These are phyloP conservation scores for Phytophthora cactorum DNA, from an alignment of 352 stramenopile species.

Conservation along the genomic window DNA sequence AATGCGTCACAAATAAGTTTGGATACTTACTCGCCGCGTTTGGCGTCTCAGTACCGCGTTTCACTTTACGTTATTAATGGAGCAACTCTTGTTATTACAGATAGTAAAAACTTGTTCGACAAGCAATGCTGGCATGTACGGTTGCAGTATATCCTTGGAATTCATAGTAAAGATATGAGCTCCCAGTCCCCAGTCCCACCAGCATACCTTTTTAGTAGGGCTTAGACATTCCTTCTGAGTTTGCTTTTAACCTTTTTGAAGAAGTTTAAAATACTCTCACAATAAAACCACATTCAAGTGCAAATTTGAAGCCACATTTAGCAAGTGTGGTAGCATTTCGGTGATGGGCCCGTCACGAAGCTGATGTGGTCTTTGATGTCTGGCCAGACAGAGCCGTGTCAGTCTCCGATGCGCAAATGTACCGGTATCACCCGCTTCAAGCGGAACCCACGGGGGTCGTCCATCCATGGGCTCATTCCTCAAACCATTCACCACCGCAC, in stretches of 20 bases:
- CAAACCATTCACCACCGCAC: conserved; percentile 13
- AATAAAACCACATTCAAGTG: not conserved
- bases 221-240: too few relatives aligned
- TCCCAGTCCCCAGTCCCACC: too few relatives aligned
- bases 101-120: too few relatives aligned
- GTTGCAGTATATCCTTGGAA: too few relatives aligned
- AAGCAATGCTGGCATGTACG: too few relatives aligned
- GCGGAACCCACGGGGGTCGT: not conserved
- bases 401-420: conserved; percentile 4
- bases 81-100: too few relatives aligned
- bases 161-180: too few relatives aligned
- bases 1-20: not conserved
- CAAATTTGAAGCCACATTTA: not conserved
- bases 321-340: not conserved
- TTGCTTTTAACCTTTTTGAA: not conserved
- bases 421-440: conserved; percentile 19
- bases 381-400: conserved; percentile 11
- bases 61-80: too few relatives aligned
- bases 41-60: too few relatives aligned
- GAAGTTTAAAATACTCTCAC: too few relatives aligned
- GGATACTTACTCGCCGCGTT: too few relatives aligned
- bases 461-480: conserved; percentile 15
- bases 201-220: too few relatives aligned
- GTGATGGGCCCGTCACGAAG: conserved; percentile 19
- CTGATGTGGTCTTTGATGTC: conserved; percentile 14